These are phyloP conservation scores for Mallotus japonicus DNA, from an alignment of 441 rosid species.

Conservation along the genomic window DNA sequence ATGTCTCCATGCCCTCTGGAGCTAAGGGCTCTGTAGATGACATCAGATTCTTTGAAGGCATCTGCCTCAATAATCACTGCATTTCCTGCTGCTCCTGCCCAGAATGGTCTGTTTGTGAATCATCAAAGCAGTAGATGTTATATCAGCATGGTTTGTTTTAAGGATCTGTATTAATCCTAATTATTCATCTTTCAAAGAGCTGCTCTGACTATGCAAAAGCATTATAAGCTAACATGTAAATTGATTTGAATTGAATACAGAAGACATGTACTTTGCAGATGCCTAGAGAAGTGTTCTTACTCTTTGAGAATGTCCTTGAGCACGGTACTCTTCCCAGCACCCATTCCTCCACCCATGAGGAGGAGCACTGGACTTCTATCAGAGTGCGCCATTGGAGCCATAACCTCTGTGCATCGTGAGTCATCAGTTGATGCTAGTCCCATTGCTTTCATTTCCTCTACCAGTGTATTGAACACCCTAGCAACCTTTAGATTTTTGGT, in stretches of 20 bases:
- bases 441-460: constrained; percentile 97
- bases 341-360: constrained; percentile 98
- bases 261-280: background rate
- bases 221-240: background rate
- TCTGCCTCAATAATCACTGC: constrained; percentile 95
- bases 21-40: constrained; percentile 86
- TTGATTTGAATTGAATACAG: background rate
- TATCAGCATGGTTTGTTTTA: constrained; percentile 2
- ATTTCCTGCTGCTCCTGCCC: constrained; percentile 86
- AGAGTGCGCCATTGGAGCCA: constrained; percentile 94
- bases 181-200: background rate
- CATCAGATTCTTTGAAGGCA: constrained; percentile 96
- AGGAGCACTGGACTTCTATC: constrained; percentile 92
- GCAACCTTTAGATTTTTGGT: constrained; percentile 88
- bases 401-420: constrained; percentile 84
- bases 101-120: constrained; percentile 65
- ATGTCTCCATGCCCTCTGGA: constrained; percentile 87
- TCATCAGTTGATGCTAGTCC: constrained; percentile 69
- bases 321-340: constrained; percentile 97
- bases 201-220: background rate
- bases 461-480: constrained; percentile 77
- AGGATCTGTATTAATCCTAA: background rate
- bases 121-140: constrained; percentile 23
- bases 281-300: constrained; percentile 37
- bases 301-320: constrained; percentile 94